Evolutionary conservation across 73 alveolate species (phyloP), one percentile per base, ranked within the genome.

Genomic region (Paramecium primaurelia): DNA sequence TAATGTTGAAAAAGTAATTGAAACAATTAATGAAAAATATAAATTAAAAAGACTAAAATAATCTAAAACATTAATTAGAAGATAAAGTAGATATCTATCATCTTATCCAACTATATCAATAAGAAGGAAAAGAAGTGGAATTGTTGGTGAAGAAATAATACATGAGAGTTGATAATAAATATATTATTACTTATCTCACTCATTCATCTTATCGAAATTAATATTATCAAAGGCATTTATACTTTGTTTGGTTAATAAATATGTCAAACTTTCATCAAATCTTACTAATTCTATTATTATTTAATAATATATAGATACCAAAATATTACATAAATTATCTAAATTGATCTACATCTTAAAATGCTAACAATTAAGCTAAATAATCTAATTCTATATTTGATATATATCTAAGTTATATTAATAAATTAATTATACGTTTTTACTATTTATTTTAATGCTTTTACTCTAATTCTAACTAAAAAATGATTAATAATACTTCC

Each of bases 401-500:
- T 5, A 73, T 73, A 73, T 36, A 73, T 37, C 87, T 73, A 36
- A 38, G 5, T 8, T 8, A 22, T 22, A 11, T 36, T n/a, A 12
- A 34, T 37, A 1, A 11, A 36, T 4, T 18, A 37, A n/a, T 18
- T 20, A 2, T 73, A 73, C 87, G 60, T 73, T 44, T 73, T 73
- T 10, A 73, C 87, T 34, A 96, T 86, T 42, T 44, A 77, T 59
- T 71, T 38, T 45, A 96, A 60, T 18, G 95, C 95, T 26, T 88
- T 68, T 11, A 96, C 47, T 73, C 87, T 73, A 37, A 73, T 73
- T 73, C 92, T 95, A 92, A 92, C 97, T 16, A 95, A 59, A 69
- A 95, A 96, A 51, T 94, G 95, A 86, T 96, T 96, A 86, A 96
- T 93, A 47, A 96, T 71, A 85, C 77, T 93, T 6, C 94, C 95